Conservation (phyloP, 768 basidiomycete genomes). For the Russula compacta region DNA sequence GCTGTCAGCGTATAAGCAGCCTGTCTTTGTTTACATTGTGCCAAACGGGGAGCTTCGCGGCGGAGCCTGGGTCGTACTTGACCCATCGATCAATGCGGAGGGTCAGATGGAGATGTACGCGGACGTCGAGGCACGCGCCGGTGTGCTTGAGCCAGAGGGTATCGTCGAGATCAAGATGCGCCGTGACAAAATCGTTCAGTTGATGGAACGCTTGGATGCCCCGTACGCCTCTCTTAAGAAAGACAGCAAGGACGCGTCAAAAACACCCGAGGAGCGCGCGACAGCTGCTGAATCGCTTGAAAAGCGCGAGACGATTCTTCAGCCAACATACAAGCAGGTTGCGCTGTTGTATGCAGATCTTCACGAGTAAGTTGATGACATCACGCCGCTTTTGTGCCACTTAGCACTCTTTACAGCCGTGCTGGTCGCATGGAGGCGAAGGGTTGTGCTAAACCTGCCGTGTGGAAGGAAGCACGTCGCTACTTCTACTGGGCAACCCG, state of each 20-base stretch:
- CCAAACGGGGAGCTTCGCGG: slow-evolving; percentile 98
- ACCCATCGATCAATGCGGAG: slow-evolving; percentile 92
- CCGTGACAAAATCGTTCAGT: slow-evolving; percentile 76
- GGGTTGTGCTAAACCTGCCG: slow-evolving; percentile 78
- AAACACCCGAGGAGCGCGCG: slow-evolving; percentile 66
- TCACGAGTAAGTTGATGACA: slow-evolving; percentile 61
- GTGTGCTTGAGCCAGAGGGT: slow-evolving; percentile 95
- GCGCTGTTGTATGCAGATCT: slow-evolving; percentile 93
- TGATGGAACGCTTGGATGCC: slow-evolving; percentile 92
- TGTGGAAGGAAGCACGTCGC: slow-evolving; percentile 85
- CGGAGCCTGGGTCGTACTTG: slow-evolving; percentile 98
- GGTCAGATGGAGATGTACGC: slow-evolving; percentile 98
- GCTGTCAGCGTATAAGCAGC: slow-evolving; percentile 92
- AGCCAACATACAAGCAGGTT: slow-evolving; percentile 89
- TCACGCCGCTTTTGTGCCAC: background rate
- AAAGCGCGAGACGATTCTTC: slow-evolving; percentile 68
- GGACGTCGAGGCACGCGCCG: slow-evolving; percentile 90
- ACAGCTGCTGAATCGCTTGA: slow-evolving; percentile 59
- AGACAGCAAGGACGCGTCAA: slow-evolving; percentile 65
- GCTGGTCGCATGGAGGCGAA: slow-evolving; percentile 96
- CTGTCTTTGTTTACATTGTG: slow-evolving; percentile 96
- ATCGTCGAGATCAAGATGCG: slow-evolving; percentile 98
- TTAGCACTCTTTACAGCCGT: slow-evolving; percentile 43
- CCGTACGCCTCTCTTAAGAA: slow-evolving; percentile 75
- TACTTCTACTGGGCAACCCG: slow-evolving; percentile 93